phyloP scores from a whole-genome alignment of 1,139 yeast species.

The Debaryomyces singareniensis region DNA sequence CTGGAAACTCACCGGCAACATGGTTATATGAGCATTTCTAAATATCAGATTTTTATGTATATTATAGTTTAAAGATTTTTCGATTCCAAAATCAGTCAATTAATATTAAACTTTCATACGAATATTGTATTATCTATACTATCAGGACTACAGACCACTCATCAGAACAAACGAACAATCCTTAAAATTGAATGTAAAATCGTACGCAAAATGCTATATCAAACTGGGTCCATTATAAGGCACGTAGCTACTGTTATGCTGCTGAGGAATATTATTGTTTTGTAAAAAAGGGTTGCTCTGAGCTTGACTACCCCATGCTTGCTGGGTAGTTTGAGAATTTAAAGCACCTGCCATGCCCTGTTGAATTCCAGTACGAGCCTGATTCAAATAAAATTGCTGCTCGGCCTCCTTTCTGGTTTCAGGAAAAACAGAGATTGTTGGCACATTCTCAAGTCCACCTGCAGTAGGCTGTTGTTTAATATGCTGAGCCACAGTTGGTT shows the following conservation, averaged over 20 bases:
- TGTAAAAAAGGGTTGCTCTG: conserved; percentile 9
- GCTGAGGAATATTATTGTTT: conserved; percentile 7
- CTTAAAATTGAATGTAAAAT: too few relatives aligned
- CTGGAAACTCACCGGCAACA: too few relatives aligned
- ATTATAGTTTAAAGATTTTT: too few relatives aligned
- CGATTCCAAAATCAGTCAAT: too few relatives aligned
- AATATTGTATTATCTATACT: too few relatives aligned
- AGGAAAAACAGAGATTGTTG: conserved; percentile 61
- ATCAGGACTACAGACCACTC: too few relatives aligned
- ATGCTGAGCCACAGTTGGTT: conserved; percentile 7
- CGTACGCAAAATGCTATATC: conserved; percentile 9
- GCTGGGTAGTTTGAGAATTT: conserved; percentile 1
- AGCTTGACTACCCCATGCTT: conserved; percentile 4
- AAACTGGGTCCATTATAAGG: conserved; percentile 26
- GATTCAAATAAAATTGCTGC: conserved; percentile 27
- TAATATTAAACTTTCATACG: too few relatives aligned
- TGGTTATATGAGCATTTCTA: too few relatives aligned
- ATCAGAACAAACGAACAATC: too few relatives aligned
- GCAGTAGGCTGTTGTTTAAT: conserved; percentile 47
- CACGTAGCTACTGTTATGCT: conserved; percentile 5
- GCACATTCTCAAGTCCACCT: conserved; percentile 59
- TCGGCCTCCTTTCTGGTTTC: conserved; percentile 45
- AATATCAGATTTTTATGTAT: too few relatives aligned
- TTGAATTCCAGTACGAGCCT: conserved; percentile 35
- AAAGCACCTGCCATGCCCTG: conserved; percentile 22